Evolutionary conservation across 164 flowering plant genomes (phyloP), one percentile per base, ranked within the genome.

Genomic region (Akebia trifoliata): DNA sequence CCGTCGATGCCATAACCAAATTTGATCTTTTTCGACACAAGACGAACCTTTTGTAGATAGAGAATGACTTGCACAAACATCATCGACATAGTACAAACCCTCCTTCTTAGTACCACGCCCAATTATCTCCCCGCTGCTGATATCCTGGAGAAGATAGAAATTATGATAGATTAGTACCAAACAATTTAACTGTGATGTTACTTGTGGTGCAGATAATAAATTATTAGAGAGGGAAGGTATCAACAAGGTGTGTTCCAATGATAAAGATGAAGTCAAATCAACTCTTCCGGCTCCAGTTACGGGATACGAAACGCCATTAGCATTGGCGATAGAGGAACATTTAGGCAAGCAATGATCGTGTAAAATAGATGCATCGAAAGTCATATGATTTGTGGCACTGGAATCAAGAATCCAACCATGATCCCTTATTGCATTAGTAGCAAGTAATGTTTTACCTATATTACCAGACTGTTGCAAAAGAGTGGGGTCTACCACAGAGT

Each of bases 141-240:
- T 9, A 53, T 53, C 57, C 25, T 36, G 57, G 35, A 53, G 42
- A 20, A 50, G 20, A 50, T 21, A 50, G 12, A 50, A 50, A 50
- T 12, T 32, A 3, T 8, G 54, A 50, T 50, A 30, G 17, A 50
- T 50, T 1, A 50, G 18, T 50, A 30, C 54, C 29, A n/a, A 18
- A 17, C 32, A 31, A n/a, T 30, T 50, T 15, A 11, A 50, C 20
- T 30, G 24, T n/a, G 46, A 1, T n/a, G 46, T 18, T 2, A 42
- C 46, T 42, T 42, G 46, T n/a, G 46, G 20, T 18, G 29, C 36
- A 25, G 20, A 50, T 17, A 30, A n/a, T 6, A 50, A 30, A 42
- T 42, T 50, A 17, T 50, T n/a, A 2, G 54, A 50, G 10, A 50
- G 38, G 29, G 25, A 25, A 24, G 8, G 54, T 28, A 50, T n/a